Percentiles rank a stretch among this genome's conserved stretches.
Conservation (phyloP, 805 yeast species). For the Nakazawaea holstii region DNA sequence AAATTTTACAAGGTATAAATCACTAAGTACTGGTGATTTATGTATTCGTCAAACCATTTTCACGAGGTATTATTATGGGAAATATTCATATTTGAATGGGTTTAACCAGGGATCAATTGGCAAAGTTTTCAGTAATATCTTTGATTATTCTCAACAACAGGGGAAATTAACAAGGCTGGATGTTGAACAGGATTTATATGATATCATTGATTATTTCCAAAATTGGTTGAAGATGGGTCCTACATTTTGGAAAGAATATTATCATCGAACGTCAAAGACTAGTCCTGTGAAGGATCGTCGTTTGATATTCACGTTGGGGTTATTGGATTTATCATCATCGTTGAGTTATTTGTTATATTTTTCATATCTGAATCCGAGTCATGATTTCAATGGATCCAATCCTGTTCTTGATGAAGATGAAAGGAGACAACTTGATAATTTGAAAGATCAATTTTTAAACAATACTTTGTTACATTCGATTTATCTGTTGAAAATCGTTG, state of each 20-base stretch:
- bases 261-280: not conserved
- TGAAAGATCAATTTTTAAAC: slow-evolving; percentile 3
- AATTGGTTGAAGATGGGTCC: not conserved
- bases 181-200: not conserved
- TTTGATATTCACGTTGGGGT: not conserved
- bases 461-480: not conserved
- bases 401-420: not conserved
- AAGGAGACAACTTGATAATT: not conserved
- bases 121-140: not conserved
- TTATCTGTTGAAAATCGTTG: slow-evolving; percentile 3
- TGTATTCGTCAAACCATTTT: not conserved
- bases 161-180: slow-evolving; percentile 3
- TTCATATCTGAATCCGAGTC: slow-evolving; percentile 4
- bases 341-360: slow-evolving; percentile 4
- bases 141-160: slow-evolving; percentile 3
- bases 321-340: slow-evolving; percentile 2
- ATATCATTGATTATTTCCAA: not conserved
- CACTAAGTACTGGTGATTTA: not conserved
- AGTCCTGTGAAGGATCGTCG: not conserved
- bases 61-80: not conserved
- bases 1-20: not conserved
- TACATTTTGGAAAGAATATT: slow-evolving; percentile 5
- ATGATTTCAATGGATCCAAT: not conserved
- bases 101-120: not conserved
- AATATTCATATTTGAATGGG: not conserved